phyloP scores from a whole-genome alignment of 805 yeast genomes.

The Wickerhamiella galacta region DNA sequence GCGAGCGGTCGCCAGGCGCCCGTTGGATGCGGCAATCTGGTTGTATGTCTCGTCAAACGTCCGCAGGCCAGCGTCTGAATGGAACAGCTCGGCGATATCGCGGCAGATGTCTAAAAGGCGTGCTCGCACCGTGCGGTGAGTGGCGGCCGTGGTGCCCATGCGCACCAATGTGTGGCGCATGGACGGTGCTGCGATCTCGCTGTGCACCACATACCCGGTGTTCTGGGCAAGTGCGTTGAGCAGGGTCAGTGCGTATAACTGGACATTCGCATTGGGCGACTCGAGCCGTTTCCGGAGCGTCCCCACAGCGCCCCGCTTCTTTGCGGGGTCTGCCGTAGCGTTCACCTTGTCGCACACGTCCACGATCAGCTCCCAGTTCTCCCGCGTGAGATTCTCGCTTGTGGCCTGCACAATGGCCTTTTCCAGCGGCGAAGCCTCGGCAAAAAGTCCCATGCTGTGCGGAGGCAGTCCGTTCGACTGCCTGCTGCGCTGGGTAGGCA shows the following conservation, averaged over 20 bases:
- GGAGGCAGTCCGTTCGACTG: neutral
- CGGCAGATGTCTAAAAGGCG: slow-evolving; percentile 49
- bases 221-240: slow-evolving; percentile 53
- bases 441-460: neutral
- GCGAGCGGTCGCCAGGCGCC: slow-evolving; percentile 23
- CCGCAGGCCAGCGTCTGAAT: slow-evolving; percentile 56
- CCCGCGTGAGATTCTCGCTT: slow-evolving; percentile 41
- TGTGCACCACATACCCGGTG: slow-evolving; percentile 55
- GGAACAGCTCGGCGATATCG: slow-evolving; percentile 49
- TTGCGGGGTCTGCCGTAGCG: slow-evolving; percentile 36
- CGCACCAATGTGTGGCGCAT: slow-evolving; percentile 34
- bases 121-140: slow-evolving; percentile 52
- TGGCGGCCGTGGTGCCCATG: slow-evolving; percentile 35
- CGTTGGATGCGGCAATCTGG: slow-evolving; percentile 29
- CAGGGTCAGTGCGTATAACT: slow-evolving; percentile 36
- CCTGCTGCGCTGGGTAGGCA: neutral
- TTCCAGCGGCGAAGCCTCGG: slow-evolving; percentile 1
- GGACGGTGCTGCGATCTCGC: slow-evolving; percentile 39
- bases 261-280: slow-evolving; percentile 44
- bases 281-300: slow-evolving; percentile 33
- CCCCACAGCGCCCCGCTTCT: slow-evolving; percentile 31
- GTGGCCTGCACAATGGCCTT: slow-evolving; percentile 34
- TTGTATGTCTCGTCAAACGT: slow-evolving; percentile 48
- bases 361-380: slow-evolving; percentile 50
- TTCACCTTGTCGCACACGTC: slow-evolving; percentile 52